A percentile compares a stretch with the other conserved stretches of the same genome.
phyloP scores from a whole-genome alignment of 2,329 filamentous ascomycete species.

The Neophaeococcomyces mojaviensis region DNA sequence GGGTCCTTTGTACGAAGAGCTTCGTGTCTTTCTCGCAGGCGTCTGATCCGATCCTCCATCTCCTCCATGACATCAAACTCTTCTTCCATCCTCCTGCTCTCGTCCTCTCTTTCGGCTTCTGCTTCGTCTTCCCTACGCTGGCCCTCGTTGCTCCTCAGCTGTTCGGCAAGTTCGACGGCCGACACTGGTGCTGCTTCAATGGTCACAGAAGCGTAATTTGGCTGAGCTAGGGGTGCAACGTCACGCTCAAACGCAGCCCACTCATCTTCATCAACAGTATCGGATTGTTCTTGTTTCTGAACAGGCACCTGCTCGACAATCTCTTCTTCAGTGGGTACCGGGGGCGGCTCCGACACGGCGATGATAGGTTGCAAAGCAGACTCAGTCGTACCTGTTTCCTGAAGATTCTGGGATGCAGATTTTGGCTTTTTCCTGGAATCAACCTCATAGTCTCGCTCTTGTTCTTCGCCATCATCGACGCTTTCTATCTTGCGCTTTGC shows the following conservation, averaged over 20 bases:
- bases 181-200: conserved; percentile 64
- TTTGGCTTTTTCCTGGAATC: conserved; percentile 19
- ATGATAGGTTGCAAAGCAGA: no score
- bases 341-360: no score
- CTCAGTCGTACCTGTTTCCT: no score
- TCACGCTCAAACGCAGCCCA: conserved; percentile 86
- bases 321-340: not conserved
- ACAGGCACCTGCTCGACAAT: not conserved
- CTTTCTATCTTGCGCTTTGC: conserved; percentile 51
- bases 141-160: conserved; percentile 42
- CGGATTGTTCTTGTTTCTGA: not conserved
- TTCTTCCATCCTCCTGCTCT: conserved; percentile 61
- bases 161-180: conserved; percentile 53
- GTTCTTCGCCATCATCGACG: conserved; percentile 27
- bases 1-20: conserved; percentile 45
- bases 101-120: conserved; percentile 69
- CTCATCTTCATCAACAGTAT: conserved; percentile 62
- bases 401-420: conserved; percentile 2
- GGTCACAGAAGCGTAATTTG: conserved; percentile 42
- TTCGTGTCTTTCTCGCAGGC: conserved; percentile 64
- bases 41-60: conserved; percentile 62
- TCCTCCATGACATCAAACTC: conserved; percentile 80
- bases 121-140: conserved; percentile 46
- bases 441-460: conserved; percentile 12
- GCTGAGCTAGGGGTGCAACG: conserved; percentile 48